phyloP scores from a whole-genome alignment of 495 filamentous ascomycete species.

The Penicillium canescens region DNA sequence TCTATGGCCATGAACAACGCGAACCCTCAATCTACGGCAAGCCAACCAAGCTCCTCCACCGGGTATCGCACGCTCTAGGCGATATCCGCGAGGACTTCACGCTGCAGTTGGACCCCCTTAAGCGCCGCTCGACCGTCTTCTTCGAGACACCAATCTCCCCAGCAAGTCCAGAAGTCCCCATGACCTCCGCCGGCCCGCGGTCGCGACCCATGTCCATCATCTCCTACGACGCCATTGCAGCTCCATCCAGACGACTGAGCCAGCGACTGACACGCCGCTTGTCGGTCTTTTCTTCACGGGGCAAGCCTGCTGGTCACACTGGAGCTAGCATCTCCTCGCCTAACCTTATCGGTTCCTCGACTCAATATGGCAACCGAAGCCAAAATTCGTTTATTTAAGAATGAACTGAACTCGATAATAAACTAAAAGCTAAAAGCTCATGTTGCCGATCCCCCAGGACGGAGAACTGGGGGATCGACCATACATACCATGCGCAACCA shows the following conservation, averaged over 20 bases:
- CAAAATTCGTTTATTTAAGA: constrained; percentile 17
- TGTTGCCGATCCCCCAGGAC: no score
- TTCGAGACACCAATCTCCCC: constrained; percentile 15
- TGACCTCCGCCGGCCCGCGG: constrained; percentile 16
- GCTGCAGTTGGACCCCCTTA: constrained; percentile 31
- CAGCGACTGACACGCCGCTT: constrained; percentile 27
- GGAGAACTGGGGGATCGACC: no score
- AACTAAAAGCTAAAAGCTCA: no score
- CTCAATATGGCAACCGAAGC: constrained; percentile 19
- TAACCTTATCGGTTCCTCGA: constrained; percentile 42
- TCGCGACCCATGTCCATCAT: constrained; percentile 33
- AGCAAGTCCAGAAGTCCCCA: neutral
- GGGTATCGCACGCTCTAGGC: constrained; percentile 42
- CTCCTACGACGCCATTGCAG: constrained; percentile 23
- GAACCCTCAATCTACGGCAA: constrained; percentile 36
- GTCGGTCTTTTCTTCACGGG: constrained; percentile 26
- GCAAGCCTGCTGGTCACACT: constrained; percentile 17
- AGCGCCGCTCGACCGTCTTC: constrained; percentile 35
- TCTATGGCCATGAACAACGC: constrained; percentile 43
- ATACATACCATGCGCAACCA: neutral
- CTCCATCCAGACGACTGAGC: constrained; percentile 24
- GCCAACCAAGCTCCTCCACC: constrained; percentile 32
- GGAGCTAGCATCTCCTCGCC: constrained; percentile 37
- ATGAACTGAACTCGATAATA: neutral
- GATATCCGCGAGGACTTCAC: constrained; percentile 44